phyloP scores from a whole-genome alignment of 345 rosid species.

The Eucalyptus viminalis region DNA sequence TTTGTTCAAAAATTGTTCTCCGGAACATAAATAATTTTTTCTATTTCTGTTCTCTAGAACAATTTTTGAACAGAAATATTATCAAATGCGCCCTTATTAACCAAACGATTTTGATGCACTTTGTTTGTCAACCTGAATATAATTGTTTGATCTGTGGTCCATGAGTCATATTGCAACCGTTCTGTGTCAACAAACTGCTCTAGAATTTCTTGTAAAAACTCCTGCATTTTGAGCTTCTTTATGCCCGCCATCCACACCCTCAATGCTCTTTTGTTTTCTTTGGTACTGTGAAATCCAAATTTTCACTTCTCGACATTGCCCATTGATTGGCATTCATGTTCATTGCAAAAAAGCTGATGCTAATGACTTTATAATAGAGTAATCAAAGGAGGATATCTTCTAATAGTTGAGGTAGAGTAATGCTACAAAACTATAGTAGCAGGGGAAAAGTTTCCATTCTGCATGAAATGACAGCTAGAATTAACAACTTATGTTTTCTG shows the following conservation, averaged over 20 bases:
- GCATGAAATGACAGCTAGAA: not conserved
- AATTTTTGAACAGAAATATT: too few species aligned
- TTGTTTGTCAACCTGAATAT: not conserved
- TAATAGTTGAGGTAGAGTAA: not conserved
- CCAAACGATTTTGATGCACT: not conserved
- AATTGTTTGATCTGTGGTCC: not conserved
- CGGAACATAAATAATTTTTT: too few species aligned
- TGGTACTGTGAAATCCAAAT: not conserved
- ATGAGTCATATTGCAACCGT: not conserved
- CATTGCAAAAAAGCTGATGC: not conserved
- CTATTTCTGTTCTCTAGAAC: fast-evolving
- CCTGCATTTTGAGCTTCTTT: not conserved
- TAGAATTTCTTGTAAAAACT: not conserved
- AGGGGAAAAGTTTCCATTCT: not conserved
- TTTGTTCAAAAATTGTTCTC: too few species aligned
- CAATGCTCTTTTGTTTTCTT: not conserved
- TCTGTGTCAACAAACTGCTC: not conserved
- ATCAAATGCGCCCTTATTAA: not conserved
- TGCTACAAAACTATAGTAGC: not conserved
- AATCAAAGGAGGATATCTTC: not conserved
- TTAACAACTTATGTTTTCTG: not conserved
- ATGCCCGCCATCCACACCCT: not conserved
- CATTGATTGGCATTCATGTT: not conserved
- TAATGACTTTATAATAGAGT: not conserved
- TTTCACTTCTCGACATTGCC: not conserved